Percentiles rank a stretch among this genome's conserved stretches.
Conservation (phyloP, 805 yeast genomes). For the Saccharomycopsis fermentans region DNA sequence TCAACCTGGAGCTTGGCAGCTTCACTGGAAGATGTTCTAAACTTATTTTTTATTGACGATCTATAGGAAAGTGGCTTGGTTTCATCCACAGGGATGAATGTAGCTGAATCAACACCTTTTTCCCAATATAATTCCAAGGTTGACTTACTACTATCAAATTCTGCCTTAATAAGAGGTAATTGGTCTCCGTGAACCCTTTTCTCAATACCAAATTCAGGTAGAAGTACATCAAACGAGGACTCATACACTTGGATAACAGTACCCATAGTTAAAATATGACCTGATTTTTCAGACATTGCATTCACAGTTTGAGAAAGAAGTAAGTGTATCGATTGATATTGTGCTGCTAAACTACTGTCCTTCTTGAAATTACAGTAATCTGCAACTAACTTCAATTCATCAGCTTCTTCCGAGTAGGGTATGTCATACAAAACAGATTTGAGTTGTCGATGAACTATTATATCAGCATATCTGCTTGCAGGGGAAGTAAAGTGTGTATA, state of each 20-base stretch:
- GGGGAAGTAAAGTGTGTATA: slow-evolving; percentile 95
- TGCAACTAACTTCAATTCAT: slow-evolving; percentile 67
- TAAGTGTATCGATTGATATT: slow-evolving; percentile 88
- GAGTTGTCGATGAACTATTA: slow-evolving; percentile 86
- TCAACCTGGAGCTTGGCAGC: slow-evolving; percentile 53
- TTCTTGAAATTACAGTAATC: slow-evolving; percentile 93
- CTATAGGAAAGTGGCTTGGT: slow-evolving; percentile 66
- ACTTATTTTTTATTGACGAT: slow-evolving; percentile 67
- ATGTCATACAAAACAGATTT: slow-evolving; percentile 44
- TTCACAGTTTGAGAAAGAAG: slow-evolving; percentile 75
- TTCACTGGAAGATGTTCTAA: slow-evolving; percentile 57
- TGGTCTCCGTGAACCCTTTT: slow-evolving; percentile 97
- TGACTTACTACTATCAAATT: slow-evolving; percentile 62
- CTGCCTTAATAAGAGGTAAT: slow-evolving; percentile 84
- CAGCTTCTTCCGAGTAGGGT: slow-evolving; percentile 42
- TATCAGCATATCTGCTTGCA: slow-evolving; percentile 81
- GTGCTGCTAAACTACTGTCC: slow-evolving; percentile 88
- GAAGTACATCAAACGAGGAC: slow-evolving; percentile 85
- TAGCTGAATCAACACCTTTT: slow-evolving; percentile 83
- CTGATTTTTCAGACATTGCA: slow-evolving; percentile 59
- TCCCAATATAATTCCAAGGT: slow-evolving; percentile 86
- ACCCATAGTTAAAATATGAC: slow-evolving; percentile 77
- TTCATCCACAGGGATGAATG: slow-evolving; percentile 86
- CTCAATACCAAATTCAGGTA: slow-evolving; percentile 91
- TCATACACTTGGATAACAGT: slow-evolving; percentile 89